These are phyloP conservation scores for Crithidia bombi DNA, from an alignment of 208 protist genomes.

Conservation along the genomic window DNA sequence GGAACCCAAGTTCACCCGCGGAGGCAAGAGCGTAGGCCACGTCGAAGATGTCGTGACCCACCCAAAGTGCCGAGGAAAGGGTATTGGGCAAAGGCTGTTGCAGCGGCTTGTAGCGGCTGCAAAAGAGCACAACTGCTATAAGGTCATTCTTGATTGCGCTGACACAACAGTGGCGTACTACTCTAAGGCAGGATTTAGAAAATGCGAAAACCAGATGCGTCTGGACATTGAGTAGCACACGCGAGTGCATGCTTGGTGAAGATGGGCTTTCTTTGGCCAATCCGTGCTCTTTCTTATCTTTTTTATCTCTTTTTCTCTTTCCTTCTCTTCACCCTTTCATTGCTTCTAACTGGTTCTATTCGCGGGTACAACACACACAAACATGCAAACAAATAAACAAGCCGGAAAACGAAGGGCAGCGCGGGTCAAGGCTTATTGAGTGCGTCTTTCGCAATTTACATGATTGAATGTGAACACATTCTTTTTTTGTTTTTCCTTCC, in stretches of 20 bases:
- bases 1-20: constrained; percentile 81
- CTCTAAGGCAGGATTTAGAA: constrained; percentile 63
- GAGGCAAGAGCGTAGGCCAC: constrained; percentile 74
- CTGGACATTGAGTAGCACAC: constrained; percentile 33
- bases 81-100: constrained; percentile 67
- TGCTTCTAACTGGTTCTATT: neutral
- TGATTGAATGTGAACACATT: neutral
- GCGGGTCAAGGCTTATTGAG: neutral
- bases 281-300: neutral
- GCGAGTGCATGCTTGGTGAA: neutral
- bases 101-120: constrained; percentile 46
- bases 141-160: constrained; percentile 82
- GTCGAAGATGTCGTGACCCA: constrained; percentile 88
- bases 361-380: neutral
- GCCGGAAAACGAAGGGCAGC: neutral
- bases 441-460: neutral
- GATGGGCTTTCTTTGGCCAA: neutral
- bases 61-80: constrained; percentile 53
- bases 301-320: neutral
- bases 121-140: constrained; percentile 71
- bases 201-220: constrained; percentile 77
- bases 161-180: constrained; percentile 67
- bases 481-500: neutral
- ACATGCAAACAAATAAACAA: constrained; percentile 1
- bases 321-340: neutral